phyloP scores from a whole-genome alignment of 805 yeast genomes.

The Ogataea polymorpha region DNA sequence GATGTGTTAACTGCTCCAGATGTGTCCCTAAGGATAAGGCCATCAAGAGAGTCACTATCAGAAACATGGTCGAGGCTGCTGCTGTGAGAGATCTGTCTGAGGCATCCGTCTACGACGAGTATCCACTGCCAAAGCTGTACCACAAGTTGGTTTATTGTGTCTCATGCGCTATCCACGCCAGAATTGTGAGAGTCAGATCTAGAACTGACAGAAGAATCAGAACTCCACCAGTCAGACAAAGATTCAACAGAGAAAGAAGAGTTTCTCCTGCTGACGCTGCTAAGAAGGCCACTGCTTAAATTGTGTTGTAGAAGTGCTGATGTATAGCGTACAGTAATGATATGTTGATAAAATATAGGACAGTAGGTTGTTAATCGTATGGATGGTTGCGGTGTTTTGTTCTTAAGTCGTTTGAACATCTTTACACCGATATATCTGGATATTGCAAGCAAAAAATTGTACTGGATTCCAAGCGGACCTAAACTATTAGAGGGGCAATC shows the following conservation, averaged over 20 bases:
- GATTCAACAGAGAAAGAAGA: conserved; percentile 95
- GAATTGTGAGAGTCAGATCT: conserved; percentile 99
- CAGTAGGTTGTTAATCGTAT: neutral
- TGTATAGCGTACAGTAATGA: conserved; percentile 14
- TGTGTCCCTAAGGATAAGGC: conserved; percentile 99
- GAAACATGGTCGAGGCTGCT: conserved; percentile 99
- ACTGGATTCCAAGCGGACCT: conserved; percentile 9
- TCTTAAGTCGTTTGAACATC: neutral
- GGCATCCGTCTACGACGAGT: conserved; percentile 98
- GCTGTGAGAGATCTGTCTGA: conserved; percentile 99
- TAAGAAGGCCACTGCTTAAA: conserved; percentile 64
- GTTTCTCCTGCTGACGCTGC: conserved; percentile 98
- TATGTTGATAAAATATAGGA: conserved; percentile 5
- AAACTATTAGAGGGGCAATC: conserved; percentile 11
- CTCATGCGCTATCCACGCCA: conserved; percentile 99
- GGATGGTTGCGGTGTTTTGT: too few relatives aligned
- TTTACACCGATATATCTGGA: conserved; percentile 6
- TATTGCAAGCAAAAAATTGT: conserved; percentile 10
- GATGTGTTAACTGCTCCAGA: conserved; percentile 99
- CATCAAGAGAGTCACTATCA: conserved; percentile 99
- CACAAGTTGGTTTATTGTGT: conserved; percentile 99
- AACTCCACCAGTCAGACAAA: conserved; percentile 98
- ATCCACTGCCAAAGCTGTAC: conserved; percentile 99
- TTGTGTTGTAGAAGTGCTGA: conserved; percentile 3
- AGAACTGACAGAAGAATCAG: conserved; percentile 98